Base-by-base conservation (phyloP, 805 yeast genomes). In the Wickerhamiella parazyma region DNA sequence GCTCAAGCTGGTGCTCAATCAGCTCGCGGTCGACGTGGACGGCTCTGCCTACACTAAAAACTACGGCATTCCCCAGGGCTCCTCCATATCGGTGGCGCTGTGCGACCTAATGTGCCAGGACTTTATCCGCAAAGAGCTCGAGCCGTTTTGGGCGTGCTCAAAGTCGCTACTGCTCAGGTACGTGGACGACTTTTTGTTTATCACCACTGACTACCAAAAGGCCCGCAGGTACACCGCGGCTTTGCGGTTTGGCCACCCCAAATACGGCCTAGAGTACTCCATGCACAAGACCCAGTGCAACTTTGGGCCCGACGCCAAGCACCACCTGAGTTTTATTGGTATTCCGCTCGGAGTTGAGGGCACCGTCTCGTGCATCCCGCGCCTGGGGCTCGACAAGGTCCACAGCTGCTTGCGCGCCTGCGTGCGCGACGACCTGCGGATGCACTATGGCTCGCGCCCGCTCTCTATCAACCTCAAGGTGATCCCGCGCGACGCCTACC, bases 131-230 rank as follows among this genome's bases (percentile, higher is more conserved):
- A 48, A 49, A 38, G 51, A 52, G 51, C 63, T 65, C 18, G 20
- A 49, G 54, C 11, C 56, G 65, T 43, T 39, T 55, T 33, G 33
- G 57, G 34, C 28, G 6, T 28, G 16, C n/a, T 14, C 39, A 4
- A 31, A 29, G 2, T 60, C 70, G 12, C 46, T 69, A 2, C 56
- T 84, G 2, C 45, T 84, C 6, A 61, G 95, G 42, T 58, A 83
- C 17, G 94, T 85, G 0, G 97, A 87, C 60, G 97, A 87, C 57
- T 87, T 87, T 53, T 56, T 87, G 21, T 65, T 84, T n/a, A 60
- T 87, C 0, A 70, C 91, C 0, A 64, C 75, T 0, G 55, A 66
- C 28, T 21, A 51, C 9, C 41, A 46, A 0, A 52, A 56, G 9
- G 67, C 76, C 0, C 34, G 45, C 1, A 45, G 43, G 2, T 57